Percentiles rank a stretch among this genome's conserved stretches.
Conservation (phyloP, 164 flowering plant genomes). For the Umbilicus rupestris region DNA sequence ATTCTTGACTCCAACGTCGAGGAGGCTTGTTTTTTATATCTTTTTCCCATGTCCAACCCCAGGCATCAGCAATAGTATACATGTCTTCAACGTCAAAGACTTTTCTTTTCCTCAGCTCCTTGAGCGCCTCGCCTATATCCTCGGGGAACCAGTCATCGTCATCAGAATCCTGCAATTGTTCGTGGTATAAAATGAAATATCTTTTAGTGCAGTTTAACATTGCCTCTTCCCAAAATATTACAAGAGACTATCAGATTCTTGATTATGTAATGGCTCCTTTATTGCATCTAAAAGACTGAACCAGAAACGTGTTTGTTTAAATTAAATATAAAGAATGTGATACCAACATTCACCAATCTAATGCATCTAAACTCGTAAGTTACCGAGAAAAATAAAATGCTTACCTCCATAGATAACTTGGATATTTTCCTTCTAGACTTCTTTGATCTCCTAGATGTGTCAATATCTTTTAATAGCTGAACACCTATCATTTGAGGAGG, state of each 20-base stretch:
- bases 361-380: not conserved
- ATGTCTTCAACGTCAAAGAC: conserved; percentile 82
- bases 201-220: not conserved
- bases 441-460: conserved; percentile 34
- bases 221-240: not conserved
- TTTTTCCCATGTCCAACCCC: conserved; percentile 99
- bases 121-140: conserved; percentile 70
- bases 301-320: too few species aligned
- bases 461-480: conserved; percentile 74
- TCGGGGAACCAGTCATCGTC: conserved; percentile 93
- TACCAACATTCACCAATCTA: not conserved
- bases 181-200: conserved; percentile 3
- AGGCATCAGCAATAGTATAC: conserved; percentile 90
- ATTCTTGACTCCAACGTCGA: conserved; percentile 81
- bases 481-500: conserved; percentile 97
- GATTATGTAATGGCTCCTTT: too few species aligned
- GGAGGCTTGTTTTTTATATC: conserved; percentile 63
- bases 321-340: too few species aligned
- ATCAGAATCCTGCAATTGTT: conserved; percentile 45
- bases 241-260: too few species aligned
- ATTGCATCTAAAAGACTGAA: too few species aligned
- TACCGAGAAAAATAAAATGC: not conserved
- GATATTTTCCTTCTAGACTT: conserved; percentile 49
- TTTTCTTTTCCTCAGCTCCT: conserved; percentile 70
- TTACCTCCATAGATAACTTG: conserved; percentile 49